These are phyloP conservation scores for Neopestalotiopsis sp. DNA, from an alignment of 2,329 filamentous ascomycete species.

Conservation along the genomic window DNA sequence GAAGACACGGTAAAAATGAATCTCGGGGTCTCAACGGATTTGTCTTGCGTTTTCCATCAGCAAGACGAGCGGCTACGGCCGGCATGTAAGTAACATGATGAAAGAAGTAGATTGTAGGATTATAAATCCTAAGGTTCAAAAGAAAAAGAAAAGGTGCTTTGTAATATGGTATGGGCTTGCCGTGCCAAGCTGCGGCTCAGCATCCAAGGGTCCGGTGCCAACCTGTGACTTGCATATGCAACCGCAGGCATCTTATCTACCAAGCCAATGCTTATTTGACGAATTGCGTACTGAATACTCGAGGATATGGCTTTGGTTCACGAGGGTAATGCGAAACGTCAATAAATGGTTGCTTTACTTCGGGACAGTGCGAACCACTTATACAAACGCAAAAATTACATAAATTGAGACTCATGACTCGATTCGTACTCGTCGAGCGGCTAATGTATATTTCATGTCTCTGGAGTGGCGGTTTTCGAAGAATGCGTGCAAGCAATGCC, in stretches of 20 bases:
- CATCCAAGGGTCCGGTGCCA: neutral
- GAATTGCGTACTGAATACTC: neutral
- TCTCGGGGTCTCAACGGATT: neutral
- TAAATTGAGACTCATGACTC: too few relatives aligned
- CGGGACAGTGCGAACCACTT: too few relatives aligned
- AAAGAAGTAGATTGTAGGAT: neutral
- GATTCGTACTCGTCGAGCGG: too few relatives aligned
- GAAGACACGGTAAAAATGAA: neutral
- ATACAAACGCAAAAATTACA: too few relatives aligned
- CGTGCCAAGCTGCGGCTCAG: neutral
- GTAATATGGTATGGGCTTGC: too few relatives aligned
- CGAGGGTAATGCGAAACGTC: too few relatives aligned
- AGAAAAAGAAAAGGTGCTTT: too few relatives aligned
- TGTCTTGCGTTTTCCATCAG: neutral
- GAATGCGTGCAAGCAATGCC: neutral
- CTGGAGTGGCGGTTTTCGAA: neutral
- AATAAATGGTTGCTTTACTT: neutral
- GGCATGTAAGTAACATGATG: neutral
- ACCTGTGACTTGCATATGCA: neutral
- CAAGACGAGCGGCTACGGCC: neutral
- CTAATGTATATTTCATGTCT: too few relatives aligned
- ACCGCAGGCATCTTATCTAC: neutral
- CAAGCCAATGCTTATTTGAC: neutral
- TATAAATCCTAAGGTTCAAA: neutral
- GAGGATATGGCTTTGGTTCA: neutral